These are phyloP conservation scores for Geum urbanum DNA, from an alignment of 306 rosid genomes.

Conservation along the genomic window DNA sequence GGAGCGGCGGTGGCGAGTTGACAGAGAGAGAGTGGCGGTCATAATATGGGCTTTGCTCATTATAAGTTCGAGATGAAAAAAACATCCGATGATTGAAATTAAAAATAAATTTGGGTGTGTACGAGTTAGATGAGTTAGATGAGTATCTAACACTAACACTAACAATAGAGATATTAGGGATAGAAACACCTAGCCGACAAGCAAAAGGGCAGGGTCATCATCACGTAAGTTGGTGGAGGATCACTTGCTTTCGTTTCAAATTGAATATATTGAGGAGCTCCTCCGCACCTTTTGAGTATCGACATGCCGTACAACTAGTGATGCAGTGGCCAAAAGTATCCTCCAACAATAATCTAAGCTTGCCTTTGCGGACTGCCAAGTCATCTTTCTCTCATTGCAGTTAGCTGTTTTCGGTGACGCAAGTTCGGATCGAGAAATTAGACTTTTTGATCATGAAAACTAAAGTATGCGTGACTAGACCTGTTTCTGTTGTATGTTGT, in stretches of 20 bases:
- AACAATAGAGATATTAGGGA: constrained; percentile 23
- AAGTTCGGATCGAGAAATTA: too few relatives aligned
- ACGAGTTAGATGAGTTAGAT: too few relatives aligned
- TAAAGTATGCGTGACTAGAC: too few relatives aligned
- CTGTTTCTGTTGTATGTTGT: too few relatives aligned
- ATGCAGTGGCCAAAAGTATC: constrained; percentile 14
- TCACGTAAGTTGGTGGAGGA: constrained; percentile 41
- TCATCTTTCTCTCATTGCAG: not conserved
- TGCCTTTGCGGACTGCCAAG: not conserved
- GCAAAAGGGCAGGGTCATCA: constrained; percentile 17
- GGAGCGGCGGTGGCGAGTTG: too few relatives aligned
- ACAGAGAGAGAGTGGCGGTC: too few relatives aligned
- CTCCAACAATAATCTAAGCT: not conserved
- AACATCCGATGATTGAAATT: too few relatives aligned
- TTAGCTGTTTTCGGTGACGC: not conserved
- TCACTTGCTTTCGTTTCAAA: constrained; percentile 43
- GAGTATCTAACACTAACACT: too few relatives aligned
- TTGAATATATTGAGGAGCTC: constrained; percentile 5
- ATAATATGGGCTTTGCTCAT: too few relatives aligned
- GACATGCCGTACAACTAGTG: constrained; percentile 40
- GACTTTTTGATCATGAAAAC: too few relatives aligned
- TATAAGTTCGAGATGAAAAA: too few relatives aligned
- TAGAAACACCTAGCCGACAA: constrained; percentile 37
- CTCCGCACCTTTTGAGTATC: constrained; percentile 11
- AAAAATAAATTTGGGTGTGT: too few relatives aligned